Conservation (phyloP, 495 filamentous ascomycete species). For the Tuber borchii region DNA sequence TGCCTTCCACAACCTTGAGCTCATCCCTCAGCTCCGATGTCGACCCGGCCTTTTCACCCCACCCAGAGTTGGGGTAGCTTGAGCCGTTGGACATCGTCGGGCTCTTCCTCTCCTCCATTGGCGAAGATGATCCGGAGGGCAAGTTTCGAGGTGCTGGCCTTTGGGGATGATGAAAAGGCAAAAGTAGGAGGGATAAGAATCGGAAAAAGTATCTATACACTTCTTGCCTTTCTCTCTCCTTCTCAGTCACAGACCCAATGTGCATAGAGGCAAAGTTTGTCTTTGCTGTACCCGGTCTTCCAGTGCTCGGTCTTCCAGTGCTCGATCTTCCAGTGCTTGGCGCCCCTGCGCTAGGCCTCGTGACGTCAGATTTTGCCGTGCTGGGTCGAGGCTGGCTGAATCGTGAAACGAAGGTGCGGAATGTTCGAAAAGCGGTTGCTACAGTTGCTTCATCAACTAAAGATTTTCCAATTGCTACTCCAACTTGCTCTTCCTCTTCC, state of each 20-base stretch:
- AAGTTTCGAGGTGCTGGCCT: slow-evolving; percentile 14
- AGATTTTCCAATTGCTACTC: slow-evolving; percentile 29
- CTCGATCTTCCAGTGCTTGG: slow-evolving; percentile 66
- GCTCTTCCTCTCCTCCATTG: not conserved
- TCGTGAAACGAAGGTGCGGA: slow-evolving; percentile 29
- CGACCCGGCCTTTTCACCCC: slow-evolving; percentile 15
- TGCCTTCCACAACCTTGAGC: slow-evolving; percentile 24
- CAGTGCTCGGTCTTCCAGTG: slow-evolving; percentile 49
- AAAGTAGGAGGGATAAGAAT: slow-evolving; percentile 28
- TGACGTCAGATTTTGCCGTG: slow-evolving; percentile 11
- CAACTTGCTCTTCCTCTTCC: slow-evolving; percentile 25
- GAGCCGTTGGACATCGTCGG: not conserved
- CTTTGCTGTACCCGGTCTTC: slow-evolving; percentile 34
- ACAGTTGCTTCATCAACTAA: slow-evolving; percentile 36
- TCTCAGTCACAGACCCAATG: slow-evolving; percentile 41
- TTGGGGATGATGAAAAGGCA: slow-evolving; percentile 20
- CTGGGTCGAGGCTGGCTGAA: slow-evolving; percentile 17
- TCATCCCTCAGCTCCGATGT: slow-evolving; percentile 25
- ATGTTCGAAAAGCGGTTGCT: slow-evolving; percentile 30
- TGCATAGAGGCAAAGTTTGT: slow-evolving; percentile 8
- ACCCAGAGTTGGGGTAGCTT: not conserved
- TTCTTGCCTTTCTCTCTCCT: slow-evolving; percentile 32
- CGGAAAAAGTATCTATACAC: slow-evolving; percentile 37
- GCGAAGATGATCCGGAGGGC: slow-evolving; percentile 2
- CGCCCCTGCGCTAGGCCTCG: slow-evolving; percentile 41